phyloP scores from a whole-genome alignment of 148 eudicot genomes.

The Beta vulgaris region DNA sequence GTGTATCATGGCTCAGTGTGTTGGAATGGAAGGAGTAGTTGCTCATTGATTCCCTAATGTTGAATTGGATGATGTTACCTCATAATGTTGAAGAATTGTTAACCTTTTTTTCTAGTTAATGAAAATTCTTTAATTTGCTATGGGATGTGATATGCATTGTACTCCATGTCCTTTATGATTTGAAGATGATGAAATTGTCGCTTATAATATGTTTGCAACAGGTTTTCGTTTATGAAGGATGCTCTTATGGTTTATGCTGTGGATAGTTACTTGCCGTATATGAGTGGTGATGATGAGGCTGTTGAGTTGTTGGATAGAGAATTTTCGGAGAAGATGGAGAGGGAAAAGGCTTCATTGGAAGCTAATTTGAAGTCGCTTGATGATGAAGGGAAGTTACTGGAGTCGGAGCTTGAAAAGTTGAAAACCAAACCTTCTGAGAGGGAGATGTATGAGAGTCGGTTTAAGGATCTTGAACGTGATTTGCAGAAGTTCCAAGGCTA shows the following conservation, averaged over 20 bases:
- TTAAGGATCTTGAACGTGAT: slow-evolving; percentile 54
- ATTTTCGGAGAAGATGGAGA: slow-evolving; percentile 40
- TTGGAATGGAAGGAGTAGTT: no score
- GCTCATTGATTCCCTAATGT: no score
- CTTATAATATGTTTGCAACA: neutral
- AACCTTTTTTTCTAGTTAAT: no score
- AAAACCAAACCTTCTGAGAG: slow-evolving; percentile 52
- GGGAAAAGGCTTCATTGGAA: slow-evolving; percentile 36
- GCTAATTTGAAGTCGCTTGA: slow-evolving; percentile 35
- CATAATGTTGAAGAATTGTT: neutral
- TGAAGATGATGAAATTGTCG: neutral
- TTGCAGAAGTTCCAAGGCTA: slow-evolving; percentile 51
- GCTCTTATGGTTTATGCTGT: slow-evolving; percentile 39
- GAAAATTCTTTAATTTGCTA: no score
- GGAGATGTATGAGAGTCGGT: slow-evolving; percentile 56
- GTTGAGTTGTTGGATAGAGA: slow-evolving; percentile 52
- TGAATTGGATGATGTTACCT: no score
- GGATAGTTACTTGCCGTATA: slow-evolving; percentile 53
- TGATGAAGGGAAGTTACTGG: slow-evolving; percentile 42
- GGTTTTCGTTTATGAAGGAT: slow-evolving; percentile 30
- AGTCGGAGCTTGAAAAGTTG: slow-evolving; percentile 43
- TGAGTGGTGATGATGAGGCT: slow-evolving; percentile 66
- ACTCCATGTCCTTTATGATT: neutral
- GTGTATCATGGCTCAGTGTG: no score
- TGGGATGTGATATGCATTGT: neutral